phyloP scores from a whole-genome alignment of 768 basidiomycete species.

The Lactarius pseudohatsudake region DNA sequence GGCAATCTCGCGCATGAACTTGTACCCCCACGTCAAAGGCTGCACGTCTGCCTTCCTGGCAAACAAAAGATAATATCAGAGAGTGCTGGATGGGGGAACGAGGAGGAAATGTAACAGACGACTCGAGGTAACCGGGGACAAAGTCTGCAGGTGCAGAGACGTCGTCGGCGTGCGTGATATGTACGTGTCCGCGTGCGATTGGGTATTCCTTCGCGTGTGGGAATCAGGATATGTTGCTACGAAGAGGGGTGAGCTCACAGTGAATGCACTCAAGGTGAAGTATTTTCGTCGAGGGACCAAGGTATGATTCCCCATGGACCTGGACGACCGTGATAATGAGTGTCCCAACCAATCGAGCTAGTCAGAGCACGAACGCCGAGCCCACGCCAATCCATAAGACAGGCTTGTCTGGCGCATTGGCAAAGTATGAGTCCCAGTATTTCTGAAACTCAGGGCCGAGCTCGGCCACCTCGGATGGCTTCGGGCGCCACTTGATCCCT shows the following conservation, averaged over 20 bases:
- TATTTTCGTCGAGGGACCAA: constrained; percentile 23
- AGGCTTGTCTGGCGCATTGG: constrained; percentile 54
- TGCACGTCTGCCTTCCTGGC: constrained; percentile 34
- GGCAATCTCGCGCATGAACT: too few relatives aligned
- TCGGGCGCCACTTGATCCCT: constrained; percentile 58
- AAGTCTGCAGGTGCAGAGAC: constrained; percentile 28
- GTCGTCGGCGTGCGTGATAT: constrained; percentile 28
- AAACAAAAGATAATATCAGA: constrained; percentile 28
- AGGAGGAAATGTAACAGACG: constrained; percentile 50
- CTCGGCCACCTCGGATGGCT: constrained; percentile 46
- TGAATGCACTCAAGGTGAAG: constrained; percentile 23
- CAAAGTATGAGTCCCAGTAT: constrained; percentile 53
- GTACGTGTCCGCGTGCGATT: constrained; percentile 27
- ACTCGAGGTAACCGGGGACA: constrained; percentile 38
- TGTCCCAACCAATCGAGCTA: background rate
- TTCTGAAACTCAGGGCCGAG: constrained; percentile 48
- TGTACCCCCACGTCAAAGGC: too few relatives aligned
- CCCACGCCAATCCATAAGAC: constrained; percentile 45
- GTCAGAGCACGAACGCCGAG: constrained; percentile 41
- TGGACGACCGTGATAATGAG: background rate
- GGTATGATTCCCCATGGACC: constrained; percentile 25
- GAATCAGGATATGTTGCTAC: background rate
- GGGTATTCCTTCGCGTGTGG: constrained; percentile 23
- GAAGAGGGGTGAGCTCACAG: background rate
- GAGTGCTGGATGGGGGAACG: constrained; percentile 35